Percentiles rank a stretch among this genome's conserved stretches.
Evolutionary conservation across 2,329 filamentous ascomycete species (phyloP).

Genomic region (Fonsecaea pedrosoi): DNA sequence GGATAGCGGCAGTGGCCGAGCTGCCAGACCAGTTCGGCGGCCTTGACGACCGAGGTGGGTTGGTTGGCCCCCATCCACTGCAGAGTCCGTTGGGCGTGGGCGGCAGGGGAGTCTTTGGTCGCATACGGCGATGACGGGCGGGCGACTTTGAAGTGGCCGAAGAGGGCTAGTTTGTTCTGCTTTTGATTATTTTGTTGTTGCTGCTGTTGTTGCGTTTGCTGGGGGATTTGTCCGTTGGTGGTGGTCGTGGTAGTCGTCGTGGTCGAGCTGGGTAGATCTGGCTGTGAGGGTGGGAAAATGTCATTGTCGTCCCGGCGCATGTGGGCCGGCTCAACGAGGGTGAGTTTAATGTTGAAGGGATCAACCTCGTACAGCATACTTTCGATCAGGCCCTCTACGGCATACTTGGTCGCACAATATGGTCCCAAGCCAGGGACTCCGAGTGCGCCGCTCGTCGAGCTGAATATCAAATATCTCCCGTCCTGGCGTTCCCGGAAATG

Average conservation of each 20-base stretch:
- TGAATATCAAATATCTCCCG: constrained; percentile 93
- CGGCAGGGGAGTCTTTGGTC: constrained; percentile 76
- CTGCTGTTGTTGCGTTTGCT: background rate
- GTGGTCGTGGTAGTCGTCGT: background rate
- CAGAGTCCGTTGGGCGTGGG: constrained; percentile 88
- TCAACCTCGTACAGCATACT: constrained; percentile 97
- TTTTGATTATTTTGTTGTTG: constrained; percentile 32
- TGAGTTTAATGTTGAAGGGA: constrained; percentile 88
- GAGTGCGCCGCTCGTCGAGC: constrained; percentile 87
- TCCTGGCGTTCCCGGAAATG: constrained; percentile 79
- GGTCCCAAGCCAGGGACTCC: constrained; percentile 91
- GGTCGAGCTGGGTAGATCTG: background rate
- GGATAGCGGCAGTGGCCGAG: constrained; percentile 94
- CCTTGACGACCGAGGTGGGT: constrained; percentile 90
- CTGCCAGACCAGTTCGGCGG: constrained; percentile 92
- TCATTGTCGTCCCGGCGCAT: constrained; percentile 77
- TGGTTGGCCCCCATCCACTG: constrained; percentile 94
- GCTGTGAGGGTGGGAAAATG: constrained; percentile 3
- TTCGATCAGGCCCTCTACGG: constrained; percentile 92
- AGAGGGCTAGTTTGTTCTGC: constrained; percentile 67
- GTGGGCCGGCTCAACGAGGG: constrained; percentile 88
- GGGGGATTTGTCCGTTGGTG: background rate
- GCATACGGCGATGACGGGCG: constrained; percentile 82
- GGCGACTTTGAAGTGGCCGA: constrained; percentile 92
- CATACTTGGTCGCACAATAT: constrained; percentile 97